A percentile compares a stretch with the other conserved stretches of the same genome.
phyloP scores from a whole-genome alignment of 2,329 filamentous ascomycete genomes.

The Diaporthe sp. region DNA sequence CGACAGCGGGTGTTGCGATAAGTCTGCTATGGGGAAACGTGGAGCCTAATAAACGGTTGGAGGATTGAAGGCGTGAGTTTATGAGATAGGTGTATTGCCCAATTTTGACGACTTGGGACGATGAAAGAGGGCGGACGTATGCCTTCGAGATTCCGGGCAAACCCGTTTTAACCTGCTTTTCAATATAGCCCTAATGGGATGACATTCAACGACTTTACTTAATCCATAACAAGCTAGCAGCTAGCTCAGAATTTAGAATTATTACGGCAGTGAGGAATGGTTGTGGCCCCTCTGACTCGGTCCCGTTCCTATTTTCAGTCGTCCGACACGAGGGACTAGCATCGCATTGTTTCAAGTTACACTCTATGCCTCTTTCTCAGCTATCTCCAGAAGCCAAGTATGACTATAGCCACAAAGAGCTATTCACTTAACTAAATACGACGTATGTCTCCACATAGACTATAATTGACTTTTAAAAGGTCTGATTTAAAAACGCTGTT shows the following conservation, averaged over 20 bases:
- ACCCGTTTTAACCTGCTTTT: not conserved
- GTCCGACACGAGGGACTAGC: not conserved
- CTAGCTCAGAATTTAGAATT: not conserved
- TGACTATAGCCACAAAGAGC: not conserved
- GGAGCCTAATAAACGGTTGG: not conserved
- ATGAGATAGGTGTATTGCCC: not conserved
- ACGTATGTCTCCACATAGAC: not conserved
- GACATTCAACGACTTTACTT: not conserved
- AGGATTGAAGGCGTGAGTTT: not conserved
- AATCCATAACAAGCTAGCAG: not conserved
- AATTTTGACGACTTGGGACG: not conserved
- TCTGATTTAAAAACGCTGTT: not conserved
- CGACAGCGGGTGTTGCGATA: not conserved
- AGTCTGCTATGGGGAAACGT: not conserved
- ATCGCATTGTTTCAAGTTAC: not conserved
- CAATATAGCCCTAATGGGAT: not conserved
- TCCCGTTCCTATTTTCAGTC: not conserved
- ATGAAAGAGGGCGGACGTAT: not conserved
- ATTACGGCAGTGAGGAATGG: not conserved
- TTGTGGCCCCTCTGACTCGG: not conserved
- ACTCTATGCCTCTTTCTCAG: not conserved
- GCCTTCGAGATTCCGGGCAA: not conserved
- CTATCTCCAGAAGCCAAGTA: not conserved
- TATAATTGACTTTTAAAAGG: not conserved
- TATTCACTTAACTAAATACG: not conserved